These are phyloP conservation scores for Neopestalotiopsis sp. DNA, from an alignment of 2,329 filamentous ascomycete genomes.

Conservation along the genomic window DNA sequence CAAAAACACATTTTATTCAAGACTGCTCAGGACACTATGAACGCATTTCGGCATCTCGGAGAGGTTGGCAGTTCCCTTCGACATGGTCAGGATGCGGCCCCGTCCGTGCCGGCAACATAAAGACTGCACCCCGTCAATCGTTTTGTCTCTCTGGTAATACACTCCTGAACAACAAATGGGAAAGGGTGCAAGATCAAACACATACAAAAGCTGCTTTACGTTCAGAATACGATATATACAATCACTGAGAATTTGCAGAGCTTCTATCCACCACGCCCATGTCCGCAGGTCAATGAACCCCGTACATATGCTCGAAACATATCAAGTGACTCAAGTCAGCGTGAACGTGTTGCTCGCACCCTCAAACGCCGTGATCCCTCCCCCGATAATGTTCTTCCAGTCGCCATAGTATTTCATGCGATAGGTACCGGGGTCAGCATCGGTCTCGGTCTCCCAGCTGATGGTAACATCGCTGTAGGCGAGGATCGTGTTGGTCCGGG, in stretches of 20 bases:
- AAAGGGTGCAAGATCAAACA: no score
- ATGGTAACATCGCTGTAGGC: constrained; percentile 81
- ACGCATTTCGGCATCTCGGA: no score
- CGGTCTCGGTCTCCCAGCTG: constrained; percentile 76
- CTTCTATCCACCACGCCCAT: neutral
- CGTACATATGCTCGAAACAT: no score
- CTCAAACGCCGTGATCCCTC: constrained; percentile 69
- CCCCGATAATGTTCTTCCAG: constrained; percentile 67
- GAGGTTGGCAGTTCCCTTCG: no score
- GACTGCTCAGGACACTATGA: no score
- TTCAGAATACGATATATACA: neutral
- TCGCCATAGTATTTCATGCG: constrained; percentile 86
- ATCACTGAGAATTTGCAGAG: neutral
- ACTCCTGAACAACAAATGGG: no score
- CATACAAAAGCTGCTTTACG: neutral
- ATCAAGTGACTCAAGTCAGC: constrained; percentile 27
- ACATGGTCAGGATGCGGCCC: no score
- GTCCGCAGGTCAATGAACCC: no score
- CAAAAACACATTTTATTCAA: neutral
- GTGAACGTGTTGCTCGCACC: constrained; percentile 66
- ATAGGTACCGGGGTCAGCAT: constrained; percentile 70
- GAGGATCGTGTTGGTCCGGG: constrained; percentile 68
- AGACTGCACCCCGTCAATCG: no score
- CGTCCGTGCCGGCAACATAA: no score
- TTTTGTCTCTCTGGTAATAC: no score